Evolutionary conservation across 192 early-diverging fungal genomes (phyloP).

Genomic region (Chytriomyces sp.): DNA sequence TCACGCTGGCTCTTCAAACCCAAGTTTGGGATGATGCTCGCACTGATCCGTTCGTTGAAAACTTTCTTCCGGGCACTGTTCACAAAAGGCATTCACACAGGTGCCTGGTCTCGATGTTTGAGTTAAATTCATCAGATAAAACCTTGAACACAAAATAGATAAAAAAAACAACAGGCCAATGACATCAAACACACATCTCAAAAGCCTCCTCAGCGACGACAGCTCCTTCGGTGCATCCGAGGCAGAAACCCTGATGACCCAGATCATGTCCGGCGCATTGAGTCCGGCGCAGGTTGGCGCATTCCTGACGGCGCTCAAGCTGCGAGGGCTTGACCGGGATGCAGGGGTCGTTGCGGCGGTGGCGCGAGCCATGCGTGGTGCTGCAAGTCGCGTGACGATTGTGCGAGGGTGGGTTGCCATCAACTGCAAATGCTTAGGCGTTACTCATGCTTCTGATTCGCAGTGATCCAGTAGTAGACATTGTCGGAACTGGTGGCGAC

Average conservation of each 20-base stretch:
- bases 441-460: conserved; percentile 10
- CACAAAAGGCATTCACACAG: no score
- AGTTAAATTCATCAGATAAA: no score
- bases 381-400: conserved; percentile 59
- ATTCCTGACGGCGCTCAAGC: conserved; percentile 80
- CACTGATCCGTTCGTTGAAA: no score
- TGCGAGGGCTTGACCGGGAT: conserved; percentile 71
- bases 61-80: no score
- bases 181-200: conserved; percentile 50
- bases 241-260: conserved; percentile 17
- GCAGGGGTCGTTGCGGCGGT: conserved; percentile 80
- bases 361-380: conserved; percentile 73
- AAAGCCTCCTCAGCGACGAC: conserved; percentile 59
- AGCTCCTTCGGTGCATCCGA: conserved; percentile 27
- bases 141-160: background rate
- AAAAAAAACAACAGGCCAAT: background rate
- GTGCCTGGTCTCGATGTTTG: no score
- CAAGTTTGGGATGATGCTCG: no score
- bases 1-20: no score
- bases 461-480: conserved; percentile 68
- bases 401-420: conserved; percentile 37
- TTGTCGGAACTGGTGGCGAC: conserved; percentile 99
- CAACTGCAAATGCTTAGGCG: conserved; percentile 10
- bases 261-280: conserved; percentile 76
- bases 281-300: conserved; percentile 86